Base-by-base conservation (phyloP, 1,284 basidiomycete species). In the Anthracocystis walkeri region DNA sequence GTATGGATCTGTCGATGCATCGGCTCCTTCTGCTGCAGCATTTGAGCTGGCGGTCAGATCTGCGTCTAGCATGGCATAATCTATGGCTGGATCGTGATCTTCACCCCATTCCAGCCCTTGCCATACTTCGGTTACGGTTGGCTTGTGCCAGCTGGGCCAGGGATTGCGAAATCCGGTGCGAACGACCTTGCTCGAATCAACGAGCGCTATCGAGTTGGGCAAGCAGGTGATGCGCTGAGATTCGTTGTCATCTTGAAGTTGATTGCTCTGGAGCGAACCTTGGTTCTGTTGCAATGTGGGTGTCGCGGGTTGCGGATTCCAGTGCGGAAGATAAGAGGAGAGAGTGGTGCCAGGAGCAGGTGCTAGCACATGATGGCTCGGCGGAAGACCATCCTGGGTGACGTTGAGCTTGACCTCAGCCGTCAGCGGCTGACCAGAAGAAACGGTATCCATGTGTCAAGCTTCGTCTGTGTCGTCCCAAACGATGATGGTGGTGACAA, bases 121-220 rank as follows among this genome's bases (percentile, higher is more conserved):
- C 74, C 80, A 72, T 1, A 84, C 65, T 35, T 82, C 71, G 14
- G 58, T 25, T 6, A 77, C 20, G 0, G 69, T 75, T 2, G 82
- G 81, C 41, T 78, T 81, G 55, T 74, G 75, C 69, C 74, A 78
- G 57, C 78, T 81, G 7, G 70, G 66, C 82, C 82, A 84, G 2
- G 82, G 82, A 40, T 84, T 84, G 18, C 64, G 73, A 41, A 84
- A 84, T 4, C 80, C 78, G 8, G 67, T 71, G 38, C 73, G 63
- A 8, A 67, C 65, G 14, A 65, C 68, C 27, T 62, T 71, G 44
- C 23, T 29, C 4, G 58, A 31, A 11, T 71, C 68, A 4, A 71
- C 45, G 21, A 65, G 62, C 8, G 68, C 68, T 29, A 62, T 61
- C 14, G 68, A 71, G 42, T 46, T 62, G 31, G 62, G 68, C 42